A percentile compares a stretch with the other conserved stretches of the same genome.
These are phyloP conservation scores for Neopestalotiopsis sp. DNA, from an alignment of 2,329 filamentous ascomycete genomes.

Conservation along the genomic window DNA sequence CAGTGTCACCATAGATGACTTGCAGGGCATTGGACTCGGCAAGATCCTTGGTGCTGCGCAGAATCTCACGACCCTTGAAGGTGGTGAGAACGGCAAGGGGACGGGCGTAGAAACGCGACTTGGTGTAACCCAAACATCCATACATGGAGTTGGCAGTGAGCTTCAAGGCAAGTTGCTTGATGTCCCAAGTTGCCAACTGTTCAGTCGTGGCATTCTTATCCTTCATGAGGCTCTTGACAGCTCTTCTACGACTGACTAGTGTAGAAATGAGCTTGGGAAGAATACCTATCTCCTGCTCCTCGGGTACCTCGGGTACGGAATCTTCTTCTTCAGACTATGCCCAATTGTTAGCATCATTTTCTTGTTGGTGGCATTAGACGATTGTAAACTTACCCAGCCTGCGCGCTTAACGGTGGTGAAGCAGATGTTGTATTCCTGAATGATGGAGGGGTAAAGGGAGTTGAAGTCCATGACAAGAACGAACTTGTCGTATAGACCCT, in stretches of 20 bases:
- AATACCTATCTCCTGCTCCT: constrained; percentile 80
- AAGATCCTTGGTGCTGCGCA: constrained; percentile 92
- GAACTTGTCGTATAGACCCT: constrained; percentile 96
- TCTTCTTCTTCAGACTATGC: constrained; percentile 78
- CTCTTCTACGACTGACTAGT: constrained; percentile 83
- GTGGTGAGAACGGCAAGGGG: constrained; percentile 95
- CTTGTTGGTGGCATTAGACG: not conserved
- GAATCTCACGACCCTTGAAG: constrained; percentile 96
- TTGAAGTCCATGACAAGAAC: constrained; percentile 99
- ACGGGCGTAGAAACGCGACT: constrained; percentile 95
- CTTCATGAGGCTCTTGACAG: constrained; percentile 98
- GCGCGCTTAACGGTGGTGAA: constrained; percentile 94
- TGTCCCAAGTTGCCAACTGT: constrained; percentile 93
- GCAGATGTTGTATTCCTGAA: constrained; percentile 99
- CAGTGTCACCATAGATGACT: constrained; percentile 98
- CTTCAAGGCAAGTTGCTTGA: constrained; percentile 95
- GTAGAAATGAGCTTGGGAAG: constrained; percentile 90
- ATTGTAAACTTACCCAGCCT: constrained; percentile 62
- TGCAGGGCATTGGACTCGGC: constrained; percentile 90
- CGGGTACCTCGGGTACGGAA: constrained; percentile 84
- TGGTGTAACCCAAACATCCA: constrained; percentile 95
- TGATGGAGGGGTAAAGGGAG: constrained; percentile 97
- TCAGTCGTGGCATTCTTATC: constrained; percentile 85
- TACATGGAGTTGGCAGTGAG: constrained; percentile 99
- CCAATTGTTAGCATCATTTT: constrained; percentile 36